phyloP scores from a whole-genome alignment of 2,329 filamentous ascomycete species.

The Pestalotiopsis fici region DNA sequence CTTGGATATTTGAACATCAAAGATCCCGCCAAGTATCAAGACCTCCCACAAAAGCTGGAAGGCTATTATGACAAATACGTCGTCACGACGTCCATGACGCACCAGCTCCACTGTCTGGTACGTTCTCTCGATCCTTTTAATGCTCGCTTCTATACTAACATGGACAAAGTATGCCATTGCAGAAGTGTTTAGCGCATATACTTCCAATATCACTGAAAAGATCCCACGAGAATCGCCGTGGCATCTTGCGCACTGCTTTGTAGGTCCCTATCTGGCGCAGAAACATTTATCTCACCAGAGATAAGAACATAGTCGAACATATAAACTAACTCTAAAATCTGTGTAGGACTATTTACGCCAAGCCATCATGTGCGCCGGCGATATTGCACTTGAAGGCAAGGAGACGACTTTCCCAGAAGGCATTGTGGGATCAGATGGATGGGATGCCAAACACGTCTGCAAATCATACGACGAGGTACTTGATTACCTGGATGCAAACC shows the following conservation, averaged over 20 bases:
- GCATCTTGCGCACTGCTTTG: slow-evolving; percentile 41
- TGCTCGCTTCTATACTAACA: not conserved
- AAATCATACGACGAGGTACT: slow-evolving; percentile 37
- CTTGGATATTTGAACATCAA: slow-evolving; percentile 40
- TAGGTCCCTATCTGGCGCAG: not conserved
- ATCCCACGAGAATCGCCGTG: slow-evolving; percentile 32
- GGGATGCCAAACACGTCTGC: slow-evolving; percentile 44
- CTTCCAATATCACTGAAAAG: slow-evolving; percentile 19
- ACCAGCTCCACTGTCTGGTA: slow-evolving; percentile 45
- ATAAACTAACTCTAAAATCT: not conserved
- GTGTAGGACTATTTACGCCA: slow-evolving; percentile 18
- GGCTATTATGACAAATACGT: slow-evolving; percentile 33
- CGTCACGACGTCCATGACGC: slow-evolving; percentile 43
- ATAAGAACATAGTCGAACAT: not conserved
- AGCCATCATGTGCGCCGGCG: slow-evolving; percentile 29
- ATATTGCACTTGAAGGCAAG: slow-evolving; percentile 33
- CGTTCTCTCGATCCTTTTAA: not conserved
- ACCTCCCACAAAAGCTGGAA: slow-evolving; percentile 35
- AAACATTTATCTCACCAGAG: not conserved
- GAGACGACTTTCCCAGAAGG: slow-evolving; percentile 39
- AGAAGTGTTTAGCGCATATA: slow-evolving; percentile 34
- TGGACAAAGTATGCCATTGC: slow-evolving; percentile 34
- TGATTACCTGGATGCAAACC: slow-evolving; percentile 32
- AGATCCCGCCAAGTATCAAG: slow-evolving; percentile 32
- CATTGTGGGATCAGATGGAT: slow-evolving; percentile 40